Base-by-base conservation (phyloP, 176 grass and related monocot species). In the Canna indica region DNA sequence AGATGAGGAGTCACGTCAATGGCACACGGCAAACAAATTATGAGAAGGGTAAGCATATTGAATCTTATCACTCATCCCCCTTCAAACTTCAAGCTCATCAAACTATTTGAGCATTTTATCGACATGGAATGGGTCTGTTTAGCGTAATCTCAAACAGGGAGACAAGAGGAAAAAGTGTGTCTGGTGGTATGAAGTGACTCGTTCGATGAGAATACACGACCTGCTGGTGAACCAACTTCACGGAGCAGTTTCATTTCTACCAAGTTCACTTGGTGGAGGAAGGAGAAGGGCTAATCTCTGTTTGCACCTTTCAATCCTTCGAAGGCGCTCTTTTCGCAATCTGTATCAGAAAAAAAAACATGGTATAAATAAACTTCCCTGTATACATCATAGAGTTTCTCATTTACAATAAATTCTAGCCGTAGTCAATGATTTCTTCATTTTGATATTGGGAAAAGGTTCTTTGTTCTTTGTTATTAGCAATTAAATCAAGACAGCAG, bases 261-360 rank as follows among this genome's bases (percentile, higher is more conserved):
- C 79, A 56, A 73, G 72, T 20, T 88, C 86, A 31, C 72, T 79
- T 57, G 82, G 82, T 24, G 82, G 82, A 31, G 86, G 86, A 30
- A 88, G 65, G 72, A 91, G 88, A 75, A 91, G 82, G 15, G 85
- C 79, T n/a, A 91, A 82, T 31, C 88, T 83, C 65, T 91, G 85
- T 69, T 87, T 91, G 77, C 85, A 91, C 77, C 88, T 74, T 80
- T 91, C 84, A n/a, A 91, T 91, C 80, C 85, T 80, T 14, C 68
- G 74, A 48, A 78, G 82, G 45, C 88, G 67, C 33, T 88, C 74
- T 75, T 78, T 91, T 45, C 76, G 59, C 71, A 91, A 83, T 59
- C 88, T 91, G 76, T 22, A 20, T 34, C 70, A 80, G 45, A 79
- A 57, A 48, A 62, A 39, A 22, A 0, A 62, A 71, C n/a, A 25